Evolutionary conservation across 768 basidiomycete genomes (phyloP), one percentile per base, ranked within the genome.

Genomic region (Russula sp.): DNA sequence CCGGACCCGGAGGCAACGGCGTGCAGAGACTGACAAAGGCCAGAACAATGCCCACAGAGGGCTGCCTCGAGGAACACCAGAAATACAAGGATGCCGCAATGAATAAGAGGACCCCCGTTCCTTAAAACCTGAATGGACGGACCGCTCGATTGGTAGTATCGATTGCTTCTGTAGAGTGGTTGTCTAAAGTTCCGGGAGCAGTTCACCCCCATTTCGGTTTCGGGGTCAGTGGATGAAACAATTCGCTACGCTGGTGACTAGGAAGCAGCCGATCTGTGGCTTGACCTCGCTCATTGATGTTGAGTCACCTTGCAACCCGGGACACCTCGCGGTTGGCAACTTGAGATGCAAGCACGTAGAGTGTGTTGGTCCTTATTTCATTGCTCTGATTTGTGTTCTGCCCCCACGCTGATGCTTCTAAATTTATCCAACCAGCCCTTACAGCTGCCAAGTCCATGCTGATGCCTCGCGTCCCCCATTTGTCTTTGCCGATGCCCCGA

Each of bases 391-490:
- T 58, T 32, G 46, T 5, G 46, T 18, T 25, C 35, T 46, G 46
- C 14, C 20, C 39, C 46, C 14, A 11, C 38, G 18, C 32, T 20
- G 20, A 55, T 41, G 38, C 7, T 29, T 34, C 20, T 46, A 48
- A 34, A 41, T 29, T 34, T 20, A n/a, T 36, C n/a, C 36, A 20
- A 29, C 25, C 20, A 5, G 29, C 36, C 36, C 29, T 52, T 52
- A 38, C 89, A 36, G 74, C 86, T 69, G 42, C 42, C 56, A 47
- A 45, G 43, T 22, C 61, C 74, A 88, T 34, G 83, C 81, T 20
- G 88, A 88, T 14, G 88, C 88, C n/a, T 77, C 83, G 56, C 75
- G 71, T 14, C 71, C 71, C 47, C 76, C 75, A 45, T 81, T 78
- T 73, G 81, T 80, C 9, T 77, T 81, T 68, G 69, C 74, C 43